Conservation (phyloP, 805 yeast species). For the Lipomyces kockii region DNA sequence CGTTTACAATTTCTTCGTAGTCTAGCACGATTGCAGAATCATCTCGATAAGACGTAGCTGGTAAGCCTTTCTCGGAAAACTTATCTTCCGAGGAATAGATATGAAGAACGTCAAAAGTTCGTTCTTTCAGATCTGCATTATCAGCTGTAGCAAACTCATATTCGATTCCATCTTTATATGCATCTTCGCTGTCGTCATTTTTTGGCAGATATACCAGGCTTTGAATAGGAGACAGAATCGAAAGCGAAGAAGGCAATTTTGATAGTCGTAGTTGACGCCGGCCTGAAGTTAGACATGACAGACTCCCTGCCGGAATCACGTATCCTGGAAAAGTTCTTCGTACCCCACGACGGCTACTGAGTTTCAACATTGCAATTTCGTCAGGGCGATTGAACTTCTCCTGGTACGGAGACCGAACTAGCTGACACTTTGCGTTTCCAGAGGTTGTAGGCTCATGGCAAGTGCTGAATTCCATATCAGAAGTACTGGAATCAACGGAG, state of each 20-base stretch:
- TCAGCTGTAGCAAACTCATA: not conserved
- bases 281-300: not conserved
- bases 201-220: not conserved
- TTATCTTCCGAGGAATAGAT: not conserved
- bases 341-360: not conserved
- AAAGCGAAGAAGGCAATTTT: not conserved
- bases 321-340: not conserved
- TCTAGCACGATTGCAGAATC: not conserved
- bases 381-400: not conserved
- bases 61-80: not conserved
- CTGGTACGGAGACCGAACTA: not conserved
- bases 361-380: not conserved
- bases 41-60: not conserved
- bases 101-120: not conserved
- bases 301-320: not conserved
- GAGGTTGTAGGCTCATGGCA: not conserved
- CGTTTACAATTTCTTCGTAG: not conserved
- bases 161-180: not conserved
- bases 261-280: not conserved
- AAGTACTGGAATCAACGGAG: not conserved
- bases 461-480: not conserved
- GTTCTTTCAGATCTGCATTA: not conserved
- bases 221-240: not conserved
- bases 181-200: not conserved
- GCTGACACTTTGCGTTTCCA: not conserved